These are phyloP conservation scores for Polysphondylium violaceum DNA, from an alignment of 78 protist genomes.

Conservation along the genomic window DNA sequence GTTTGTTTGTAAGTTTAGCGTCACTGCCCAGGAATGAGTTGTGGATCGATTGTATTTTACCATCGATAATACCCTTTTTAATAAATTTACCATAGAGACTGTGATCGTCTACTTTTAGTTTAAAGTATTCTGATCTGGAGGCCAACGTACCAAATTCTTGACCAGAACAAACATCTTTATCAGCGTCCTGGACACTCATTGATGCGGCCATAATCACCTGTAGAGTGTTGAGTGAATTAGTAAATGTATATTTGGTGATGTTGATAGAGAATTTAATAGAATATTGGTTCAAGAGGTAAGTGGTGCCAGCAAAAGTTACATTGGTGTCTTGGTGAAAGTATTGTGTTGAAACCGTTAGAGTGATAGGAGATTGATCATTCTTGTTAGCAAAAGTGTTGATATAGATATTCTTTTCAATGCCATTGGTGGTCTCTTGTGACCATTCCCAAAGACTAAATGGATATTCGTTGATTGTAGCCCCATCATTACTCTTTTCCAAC, in stretches of 20 bases:
- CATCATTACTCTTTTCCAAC: not conserved
- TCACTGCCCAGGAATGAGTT: not conserved
- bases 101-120: conserved; percentile 1
- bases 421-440: not conserved
- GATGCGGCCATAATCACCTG: conserved; percentile 8
- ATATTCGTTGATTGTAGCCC: not conserved
- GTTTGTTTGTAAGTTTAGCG: not conserved
- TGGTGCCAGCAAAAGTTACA: not conserved
- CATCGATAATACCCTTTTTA: conserved; percentile 15
- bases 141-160: conserved; percentile 10
- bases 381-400: not conserved
- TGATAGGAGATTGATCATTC: not conserved
- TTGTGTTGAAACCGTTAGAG: conserved; percentile 1
- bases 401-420: not conserved
- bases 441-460: conserved; percentile 1
- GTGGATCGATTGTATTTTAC: conserved; percentile 20
- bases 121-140: not conserved
- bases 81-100: conserved; percentile 11
- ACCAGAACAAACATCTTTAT: not conserved
- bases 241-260: not conserved
- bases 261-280: conserved; percentile 25
- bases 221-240: not conserved
- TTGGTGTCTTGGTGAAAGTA: not conserved
- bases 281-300: not conserved
- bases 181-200: not conserved